phyloP scores from a whole-genome alignment of 352 stramenopile genomes.

The Globisporangium polare region DNA sequence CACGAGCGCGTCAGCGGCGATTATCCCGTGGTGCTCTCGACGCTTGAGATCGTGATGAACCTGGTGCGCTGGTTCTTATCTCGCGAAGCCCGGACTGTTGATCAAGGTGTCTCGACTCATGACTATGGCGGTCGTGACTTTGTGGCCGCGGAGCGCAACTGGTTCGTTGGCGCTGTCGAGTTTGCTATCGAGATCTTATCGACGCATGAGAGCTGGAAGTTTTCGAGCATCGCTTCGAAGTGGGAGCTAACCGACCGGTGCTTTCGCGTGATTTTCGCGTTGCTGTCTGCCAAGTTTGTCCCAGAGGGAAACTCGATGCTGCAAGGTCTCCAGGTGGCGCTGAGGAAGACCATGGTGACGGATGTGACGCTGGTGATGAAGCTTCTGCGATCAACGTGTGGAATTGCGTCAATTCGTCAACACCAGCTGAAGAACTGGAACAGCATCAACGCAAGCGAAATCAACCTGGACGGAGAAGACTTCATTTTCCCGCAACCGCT shows the following conservation, averaged over 20 bases:
- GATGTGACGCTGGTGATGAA: conserved; percentile 64
- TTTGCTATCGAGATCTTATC: conserved; percentile 57
- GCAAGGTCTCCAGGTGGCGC: conserved; percentile 34
- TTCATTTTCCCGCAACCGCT: conserved; percentile 10
- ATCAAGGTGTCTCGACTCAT: background rate
- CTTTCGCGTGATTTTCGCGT: conserved; percentile 45
- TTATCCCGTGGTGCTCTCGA: conserved; percentile 49
- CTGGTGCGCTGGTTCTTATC: conserved; percentile 57
- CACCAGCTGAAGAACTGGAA: conserved; percentile 15
- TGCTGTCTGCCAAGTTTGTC: conserved; percentile 40
- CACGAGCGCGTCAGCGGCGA: conserved; percentile 44
- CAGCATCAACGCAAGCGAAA: conserved; percentile 7
- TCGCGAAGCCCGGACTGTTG: conserved; percentile 33
- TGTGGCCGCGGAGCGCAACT: conserved; percentile 24
- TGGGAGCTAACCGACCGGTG: conserved; percentile 48
- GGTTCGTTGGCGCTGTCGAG: conserved; percentile 51
- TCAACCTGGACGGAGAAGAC: conserved; percentile 10
- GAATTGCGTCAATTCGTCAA: conserved; percentile 21
- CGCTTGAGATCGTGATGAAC: conserved; percentile 51
- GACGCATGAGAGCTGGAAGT: conserved; percentile 65
- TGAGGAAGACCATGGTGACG: conserved; percentile 43
- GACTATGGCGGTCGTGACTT: conserved; percentile 12
- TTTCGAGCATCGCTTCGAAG: conserved; percentile 30
- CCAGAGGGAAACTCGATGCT: conserved; percentile 36
- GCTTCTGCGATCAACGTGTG: conserved; percentile 38